Percentiles rank a stretch among this genome's conserved stretches.
Evolutionary conservation across 1,284 basidiomycete species (phyloP).

Genomic region (Crucibulum cyathiforme): DNA sequence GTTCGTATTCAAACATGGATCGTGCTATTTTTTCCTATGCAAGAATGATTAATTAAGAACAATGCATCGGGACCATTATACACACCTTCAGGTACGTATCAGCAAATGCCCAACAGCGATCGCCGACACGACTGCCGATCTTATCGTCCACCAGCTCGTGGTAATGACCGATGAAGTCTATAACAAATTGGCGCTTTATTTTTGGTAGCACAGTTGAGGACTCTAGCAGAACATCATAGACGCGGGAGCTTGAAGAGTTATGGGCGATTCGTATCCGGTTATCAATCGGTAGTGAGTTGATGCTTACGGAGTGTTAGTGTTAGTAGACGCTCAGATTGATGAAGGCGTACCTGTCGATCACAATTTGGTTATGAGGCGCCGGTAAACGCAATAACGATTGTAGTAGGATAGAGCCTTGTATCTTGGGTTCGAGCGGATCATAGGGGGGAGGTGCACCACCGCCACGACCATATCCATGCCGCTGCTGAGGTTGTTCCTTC

Average conservation of each 20-base stretch:
- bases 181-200: slow-evolving; percentile 73
- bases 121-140: slow-evolving; percentile 87
- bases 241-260: slow-evolving; percentile 77
- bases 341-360: slow-evolving; percentile 68
- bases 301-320: slow-evolving; percentile 43
- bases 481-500: slow-evolving; percentile 14
- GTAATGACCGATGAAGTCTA: slow-evolving; percentile 79
- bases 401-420: slow-evolving; percentile 86
- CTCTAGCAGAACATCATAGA: slow-evolving; percentile 81
- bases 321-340: background rate
- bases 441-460: slow-evolving; percentile 19
- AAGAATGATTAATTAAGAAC: slow-evolving; percentile 3
- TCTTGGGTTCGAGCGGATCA: slow-evolving; percentile 58
- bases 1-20: slow-evolving; percentile 75
- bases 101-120: slow-evolving; percentile 84
- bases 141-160: slow-evolving; percentile 83
- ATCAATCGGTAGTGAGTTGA: slow-evolving; percentile 63
- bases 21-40: slow-evolving; percentile 89
- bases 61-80: slow-evolving; percentile 8
- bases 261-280: slow-evolving; percentile 73
- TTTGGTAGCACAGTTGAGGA: slow-evolving; percentile 72
- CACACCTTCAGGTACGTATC: slow-evolving; percentile 89
- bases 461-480: slow-evolving; percentile 18
- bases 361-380: slow-evolving; percentile 66
- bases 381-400: slow-evolving; percentile 80